These are phyloP conservation scores for Sporothrix variecibatus DNA, from an alignment of 2,329 filamentous ascomycete genomes.

Conservation along the genomic window DNA sequence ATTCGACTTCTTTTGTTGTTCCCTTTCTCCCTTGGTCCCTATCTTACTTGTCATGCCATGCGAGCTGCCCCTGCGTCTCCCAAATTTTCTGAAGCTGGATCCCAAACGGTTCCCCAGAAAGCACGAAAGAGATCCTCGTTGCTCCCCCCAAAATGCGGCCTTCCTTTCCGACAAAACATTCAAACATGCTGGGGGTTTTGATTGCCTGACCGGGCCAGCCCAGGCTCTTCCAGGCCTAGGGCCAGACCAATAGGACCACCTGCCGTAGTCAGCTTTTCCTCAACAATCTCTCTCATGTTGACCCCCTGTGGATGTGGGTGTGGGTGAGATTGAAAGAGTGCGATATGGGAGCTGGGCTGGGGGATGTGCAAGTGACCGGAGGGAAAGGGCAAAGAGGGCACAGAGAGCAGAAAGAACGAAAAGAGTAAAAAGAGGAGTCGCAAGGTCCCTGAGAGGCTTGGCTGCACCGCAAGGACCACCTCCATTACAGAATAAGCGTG, in stretches of 20 bases:
- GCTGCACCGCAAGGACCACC: neutral
- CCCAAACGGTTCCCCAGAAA: neutral
- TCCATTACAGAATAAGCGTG: slow-evolving; percentile 17
- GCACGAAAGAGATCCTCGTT: neutral
- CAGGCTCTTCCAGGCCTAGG: slow-evolving; percentile 10
- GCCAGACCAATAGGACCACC: neutral
- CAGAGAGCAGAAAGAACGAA: neutral
- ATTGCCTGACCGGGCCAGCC: neutral
- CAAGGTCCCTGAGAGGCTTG: neutral
- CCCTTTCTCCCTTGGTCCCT: neutral
- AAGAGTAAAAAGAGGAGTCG: neutral
- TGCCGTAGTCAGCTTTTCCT: neutral
- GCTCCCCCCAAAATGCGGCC: neutral
- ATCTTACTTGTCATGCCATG: neutral
- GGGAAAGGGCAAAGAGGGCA: too few species aligned
- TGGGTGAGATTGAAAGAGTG: too few species aligned
- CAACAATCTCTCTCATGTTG: neutral
- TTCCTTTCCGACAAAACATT: neutral
- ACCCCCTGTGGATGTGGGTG: neutral
- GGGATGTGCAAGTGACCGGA: neutral
- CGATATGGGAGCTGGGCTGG: neutral
- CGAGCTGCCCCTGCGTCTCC: neutral
- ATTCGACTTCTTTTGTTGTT: neutral
- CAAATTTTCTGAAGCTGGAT: neutral
- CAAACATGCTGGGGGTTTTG: neutral